Evolutionary conservation across 73 alveolate species (phyloP), one percentile per base, ranked within the genome.

Genomic region (Breviolum minutum): DNA sequence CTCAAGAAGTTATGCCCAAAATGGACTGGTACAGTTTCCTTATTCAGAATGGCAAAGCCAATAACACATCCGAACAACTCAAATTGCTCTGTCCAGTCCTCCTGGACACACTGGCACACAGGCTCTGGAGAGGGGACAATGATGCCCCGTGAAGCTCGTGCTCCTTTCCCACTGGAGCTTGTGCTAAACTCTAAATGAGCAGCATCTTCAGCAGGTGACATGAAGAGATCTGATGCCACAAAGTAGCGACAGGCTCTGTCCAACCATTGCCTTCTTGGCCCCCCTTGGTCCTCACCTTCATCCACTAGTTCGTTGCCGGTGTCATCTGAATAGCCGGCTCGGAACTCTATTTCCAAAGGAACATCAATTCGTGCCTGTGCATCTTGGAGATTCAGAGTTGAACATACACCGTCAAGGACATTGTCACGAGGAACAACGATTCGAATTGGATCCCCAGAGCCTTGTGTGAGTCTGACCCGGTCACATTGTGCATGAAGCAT

Each of bases 311-410:
- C 98, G 54, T 92, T 92, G 68, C 87, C 99, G 0, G 99, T 94
- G 99, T 77, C 99, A 70, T 94, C 99, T n/a, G 99, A 76, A 70
- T 94, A 94, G 7, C 99, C 99, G 0, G 99, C 99, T 5, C 99
- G 92, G 27, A 94, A 94, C 63, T 94, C 99, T 61, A 94, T 94
- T 93, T 94, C 99, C 62, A 94, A 19, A 22, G 99, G 99, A 14
- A 63, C 99, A 54, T 94, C 99, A 26, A 94, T 94, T 19, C 99
- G 99, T 10, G 99, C 99, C 74, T 94, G 91, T 11, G 99, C 82
- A 70, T 80, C 91, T 84, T 94, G 94, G 61, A 94, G 84, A 24
- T 94, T 94, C 64, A 94, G 63, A n/a, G 99, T 79, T 60, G 99
- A 94, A 74, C 99, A 94, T 27, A 94, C 99, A 11, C 99, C 99